A percentile compares a stretch with the other conserved stretches of the same genome.
Conservation (phyloP, 2,329 filamentous ascomycete species). For the Camillea tinctor region DNA sequence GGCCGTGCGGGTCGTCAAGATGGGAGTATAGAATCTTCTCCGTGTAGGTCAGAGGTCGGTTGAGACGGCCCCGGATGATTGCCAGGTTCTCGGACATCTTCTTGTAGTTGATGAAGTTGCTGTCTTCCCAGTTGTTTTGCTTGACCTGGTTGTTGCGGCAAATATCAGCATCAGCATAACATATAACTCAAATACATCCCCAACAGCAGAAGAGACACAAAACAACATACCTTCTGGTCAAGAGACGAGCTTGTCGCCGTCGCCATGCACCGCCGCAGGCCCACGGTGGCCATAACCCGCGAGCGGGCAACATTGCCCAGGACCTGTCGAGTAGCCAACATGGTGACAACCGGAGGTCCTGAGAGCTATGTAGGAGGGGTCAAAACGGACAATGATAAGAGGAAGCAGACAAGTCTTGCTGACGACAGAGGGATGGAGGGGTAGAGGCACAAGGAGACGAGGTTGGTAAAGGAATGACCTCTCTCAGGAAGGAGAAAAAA, state of each 20-base stretch:
- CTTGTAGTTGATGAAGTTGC: conserved; percentile 98
- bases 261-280: conserved; percentile 70
- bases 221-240: conserved; percentile 72
- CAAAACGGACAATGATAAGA: conserved; percentile 8
- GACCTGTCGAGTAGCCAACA: conserved; percentile 72
- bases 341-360: conserved; percentile 43
- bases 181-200: neutral
- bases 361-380: conserved; percentile 21
- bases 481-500: conserved; percentile 12
- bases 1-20: conserved; percentile 91
- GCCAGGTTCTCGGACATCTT: conserved; percentile 98
- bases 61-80: conserved; percentile 84
- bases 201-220: conserved; percentile 1
- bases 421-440: conserved; percentile 28
- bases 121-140: conserved; percentile 95
- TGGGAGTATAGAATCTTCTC: conserved; percentile 99
- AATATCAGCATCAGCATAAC: conserved; percentile 23
- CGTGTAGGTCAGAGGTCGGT: conserved; percentile 89
- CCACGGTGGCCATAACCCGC: conserved; percentile 54
- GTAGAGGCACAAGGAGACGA: conserved; percentile 25
- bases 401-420: conserved; percentile 34
- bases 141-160: conserved; percentile 56
- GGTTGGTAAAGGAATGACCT: conserved; percentile 23
- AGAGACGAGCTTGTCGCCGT: conserved; percentile 84
- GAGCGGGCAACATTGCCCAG: conserved; percentile 63